Base-by-base conservation (phyloP, 306 rosid genomes). In the Cicer cuneatum region DNA sequence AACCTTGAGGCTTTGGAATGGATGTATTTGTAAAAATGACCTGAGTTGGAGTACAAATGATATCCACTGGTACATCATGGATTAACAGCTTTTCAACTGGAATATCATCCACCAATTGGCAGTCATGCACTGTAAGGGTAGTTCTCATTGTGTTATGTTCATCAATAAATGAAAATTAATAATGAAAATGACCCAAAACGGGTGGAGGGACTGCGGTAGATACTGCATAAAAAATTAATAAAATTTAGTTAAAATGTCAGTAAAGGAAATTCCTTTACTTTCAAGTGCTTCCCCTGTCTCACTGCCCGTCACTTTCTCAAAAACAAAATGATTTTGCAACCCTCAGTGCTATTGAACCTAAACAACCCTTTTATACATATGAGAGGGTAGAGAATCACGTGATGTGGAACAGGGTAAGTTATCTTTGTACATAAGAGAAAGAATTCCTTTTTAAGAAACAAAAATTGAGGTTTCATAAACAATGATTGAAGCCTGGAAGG, bases 1-100 rank as follows among this genome's bases (percentile, higher is more conserved):
- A 76, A 93, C 96, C 98, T 90, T 91, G 93, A 76, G 98, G 96
- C 83, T 91, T 89, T 9, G 92, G 96, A 73, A 93, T 91, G 37
- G 75, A 70, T 21, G 90, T 88, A 66, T 84, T 41, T 18, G 97
- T 91, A 67, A 85, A 89, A 54, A 89, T 89, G 83, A 89, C 88
- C 65, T 83, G 87, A 13, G 90, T 88, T 2, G 97, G 96, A 46
- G 98, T 89, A 89, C 98, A 93, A 63, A 93, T 87, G 79, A 90
- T 89, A 78, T 93, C 98, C 16, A 93, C 97, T 0, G 96, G 98
- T 52, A 93, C 97, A 49, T 93, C 96, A 73, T 89, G 97, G 83
- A 93, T 80, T 71, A 88, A 78, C 62, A 91, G 87, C 84, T 91
- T 90, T 77, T 91, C 93, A 47, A 79, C 77, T 35, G 96, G 96